Evolutionary conservation across 352 stramenopile species (phyloP), one percentile per base, ranked within the genome.

Genomic region (Globisporangium megalacanthum): DNA sequence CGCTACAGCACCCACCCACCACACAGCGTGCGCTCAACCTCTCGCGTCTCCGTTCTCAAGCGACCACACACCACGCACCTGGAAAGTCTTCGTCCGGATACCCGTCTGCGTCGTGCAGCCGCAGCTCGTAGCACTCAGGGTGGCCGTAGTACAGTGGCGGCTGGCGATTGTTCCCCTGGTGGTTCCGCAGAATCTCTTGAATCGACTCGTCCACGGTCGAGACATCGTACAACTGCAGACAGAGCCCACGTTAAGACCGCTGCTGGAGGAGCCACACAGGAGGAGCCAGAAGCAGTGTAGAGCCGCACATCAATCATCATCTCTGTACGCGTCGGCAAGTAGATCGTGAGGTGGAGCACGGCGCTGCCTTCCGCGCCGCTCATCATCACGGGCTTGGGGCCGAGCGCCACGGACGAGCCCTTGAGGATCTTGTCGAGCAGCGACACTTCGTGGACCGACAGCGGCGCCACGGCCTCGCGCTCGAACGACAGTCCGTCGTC

Each of bases 131-230:
- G 63, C 86, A 95, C 63, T 95, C 86, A 0, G 83, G 77, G 45
- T 95, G 86, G 1, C 83, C 86, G 46, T 95, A 95, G 56, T 95
- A 95, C 36, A 95, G 60, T 37, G 68, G 49, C 17, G 86, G 83
- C 55, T 92, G 74, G 7, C 68, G 66, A 15, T 62, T 70, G 50
- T 89, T 77, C n/a, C 64, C 70, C 49, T 91, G 77, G 54, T 94
- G 86, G 17, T 73, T 75, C 17, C 78, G 73, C 48, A 95, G 50
- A 33, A 95, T 81, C 54, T 92, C 80, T 42, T 94, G 82, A 54
- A 95, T 95, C 37, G 83, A 85, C 61, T 95, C 86, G 53, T 95
- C 86, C 15, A 95, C 86, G 0, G 82, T 95, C 46, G 83, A 92
- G 6, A 88, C 73, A 56, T 95, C 86, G 57, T 94, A 94, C 17